phyloP scores from a whole-genome alignment of 83 land plant genomes.

The Picea abies region DNA sequence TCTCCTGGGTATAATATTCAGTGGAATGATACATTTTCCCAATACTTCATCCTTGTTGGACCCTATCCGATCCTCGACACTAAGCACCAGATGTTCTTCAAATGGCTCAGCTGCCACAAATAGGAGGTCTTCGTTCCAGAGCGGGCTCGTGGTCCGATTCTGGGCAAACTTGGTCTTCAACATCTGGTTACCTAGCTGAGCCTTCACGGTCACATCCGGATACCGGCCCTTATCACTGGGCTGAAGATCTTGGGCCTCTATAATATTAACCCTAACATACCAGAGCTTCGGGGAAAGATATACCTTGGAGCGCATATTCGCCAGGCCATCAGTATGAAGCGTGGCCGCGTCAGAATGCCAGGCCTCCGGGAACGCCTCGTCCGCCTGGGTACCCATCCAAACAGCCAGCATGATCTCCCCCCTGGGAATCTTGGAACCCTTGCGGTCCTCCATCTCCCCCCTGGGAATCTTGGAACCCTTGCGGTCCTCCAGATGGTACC shows the following conservation, averaged over 20 bases:
- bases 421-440: conserved; percentile 27
- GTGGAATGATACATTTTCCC: no score
- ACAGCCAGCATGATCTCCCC: conserved; percentile 70
- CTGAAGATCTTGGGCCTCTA: conserved; percentile 62
- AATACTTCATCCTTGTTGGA: conserved; percentile 31
- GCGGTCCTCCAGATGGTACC: conserved; percentile 68
- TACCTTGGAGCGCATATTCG: conserved; percentile 43
- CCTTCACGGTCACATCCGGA: background rate
- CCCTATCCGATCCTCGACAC: conserved; percentile 52
- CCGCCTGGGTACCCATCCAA: conserved; percentile 78
- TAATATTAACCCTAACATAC: conserved; percentile 63
- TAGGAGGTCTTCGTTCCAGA: conserved; percentile 78
- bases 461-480: conserved; percentile 29
- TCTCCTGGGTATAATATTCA: no score
- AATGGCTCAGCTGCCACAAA: conserved; percentile 82
- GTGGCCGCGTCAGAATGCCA: conserved; percentile 67
- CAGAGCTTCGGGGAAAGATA: conserved; percentile 72
- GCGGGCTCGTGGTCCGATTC: conserved; percentile 38
- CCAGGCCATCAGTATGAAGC: conserved; percentile 41
- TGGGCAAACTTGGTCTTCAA: conserved; percentile 25
- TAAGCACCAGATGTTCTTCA: conserved; percentile 54
- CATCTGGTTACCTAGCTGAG: conserved; percentile 34
- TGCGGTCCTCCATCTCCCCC: conserved; percentile 51
- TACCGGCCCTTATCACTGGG: conserved; percentile 17
- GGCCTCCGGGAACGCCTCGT: conserved; percentile 72